Conservation (phyloP, 768 basidiomycete species). For the Collybiopsis confluens region DNA sequence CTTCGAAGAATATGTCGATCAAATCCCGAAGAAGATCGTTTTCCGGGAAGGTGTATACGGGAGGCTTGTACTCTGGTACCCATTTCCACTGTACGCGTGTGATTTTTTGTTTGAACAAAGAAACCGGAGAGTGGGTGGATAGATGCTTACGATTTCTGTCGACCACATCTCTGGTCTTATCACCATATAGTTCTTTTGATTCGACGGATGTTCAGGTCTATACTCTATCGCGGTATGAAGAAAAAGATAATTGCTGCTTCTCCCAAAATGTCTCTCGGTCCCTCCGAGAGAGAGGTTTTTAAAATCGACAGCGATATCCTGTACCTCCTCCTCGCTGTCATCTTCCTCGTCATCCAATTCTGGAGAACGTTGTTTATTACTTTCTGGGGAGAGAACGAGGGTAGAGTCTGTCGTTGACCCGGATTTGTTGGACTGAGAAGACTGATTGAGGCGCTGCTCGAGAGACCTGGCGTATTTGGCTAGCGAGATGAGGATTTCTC, state of each 20-base stretch:
- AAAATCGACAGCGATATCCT: background rate
- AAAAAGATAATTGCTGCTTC: slow-evolving; percentile 1
- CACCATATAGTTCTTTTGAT: background rate
- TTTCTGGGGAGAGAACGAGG: background rate
- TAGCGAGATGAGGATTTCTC: slow-evolving; percentile 17
- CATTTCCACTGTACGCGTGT: background rate
- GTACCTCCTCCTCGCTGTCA: background rate
- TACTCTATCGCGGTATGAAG: background rate
- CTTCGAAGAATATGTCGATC: slow-evolving; percentile 45
- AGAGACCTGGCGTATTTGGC: slow-evolving; percentile 10
- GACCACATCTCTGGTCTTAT: background rate
- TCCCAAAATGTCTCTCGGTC: background rate
- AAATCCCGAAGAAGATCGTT: slow-evolving; percentile 34
- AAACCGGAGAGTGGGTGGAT: background rate
- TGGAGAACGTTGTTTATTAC: background rate
- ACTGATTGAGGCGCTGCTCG: slow-evolving; percentile 1
- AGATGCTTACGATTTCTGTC: background rate
- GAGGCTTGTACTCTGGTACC: background rate
- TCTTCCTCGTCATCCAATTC: slow-evolving; percentile 3
- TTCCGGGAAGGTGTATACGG: slow-evolving; percentile 22
- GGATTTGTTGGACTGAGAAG: background rate
- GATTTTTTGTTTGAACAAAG: background rate
- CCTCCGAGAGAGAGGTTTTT: background rate
- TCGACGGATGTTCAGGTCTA: background rate
- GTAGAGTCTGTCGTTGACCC: background rate